Base-by-base conservation (phyloP, 306 rosid genomes). In the Prunus salicina region DNA sequence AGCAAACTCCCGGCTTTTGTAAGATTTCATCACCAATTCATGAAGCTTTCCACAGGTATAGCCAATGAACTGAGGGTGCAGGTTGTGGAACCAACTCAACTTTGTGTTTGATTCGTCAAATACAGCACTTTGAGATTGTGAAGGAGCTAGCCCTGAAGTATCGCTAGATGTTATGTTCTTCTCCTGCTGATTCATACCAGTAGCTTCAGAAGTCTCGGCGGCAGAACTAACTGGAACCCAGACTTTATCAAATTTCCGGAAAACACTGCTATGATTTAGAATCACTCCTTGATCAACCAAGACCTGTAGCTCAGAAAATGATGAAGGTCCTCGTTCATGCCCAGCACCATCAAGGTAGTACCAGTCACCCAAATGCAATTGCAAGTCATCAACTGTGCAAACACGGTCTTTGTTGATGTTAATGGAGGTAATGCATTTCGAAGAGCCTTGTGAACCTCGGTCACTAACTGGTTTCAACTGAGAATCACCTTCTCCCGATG, bases 291-390 rank as follows among this genome's bases (percentile, higher is more conserved):
- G 88, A 84, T 96, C 96, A n/a, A 85, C 97, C 58, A 89, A 83
- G 82, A 72, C 84, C 83, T 92, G 94, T 71, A 96, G 90, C 84
- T 96, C 96, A 45, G 88, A 78, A 87, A 88, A 89, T 34, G 97
- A 87, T 49, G 87, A 89, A 73, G 99, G 99, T 55, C 99, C 99
- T 73, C 79, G 93, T 82, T 89, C 98, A 69, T 90, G 98, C 70
- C 99, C 99, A 83, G 94, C 89, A 79, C 96, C 99, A 92, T 96
- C 98, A 81, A 91, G 89, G 82, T 96, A 96, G 85, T 84, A 96
- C 99, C 99, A 96, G 76, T 91, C 91, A 81, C 99, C 98, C 78
- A 85, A 84, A 82, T 86, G 93, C 82, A 96, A 83, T 74, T 87
- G 93, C 87, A 96, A 81, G 71, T 96, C 96, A 76, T 76, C 85